Base-by-base conservation (phyloP, 2,329 filamentous ascomycete species). In the Colletotrichum shisoi region DNA sequence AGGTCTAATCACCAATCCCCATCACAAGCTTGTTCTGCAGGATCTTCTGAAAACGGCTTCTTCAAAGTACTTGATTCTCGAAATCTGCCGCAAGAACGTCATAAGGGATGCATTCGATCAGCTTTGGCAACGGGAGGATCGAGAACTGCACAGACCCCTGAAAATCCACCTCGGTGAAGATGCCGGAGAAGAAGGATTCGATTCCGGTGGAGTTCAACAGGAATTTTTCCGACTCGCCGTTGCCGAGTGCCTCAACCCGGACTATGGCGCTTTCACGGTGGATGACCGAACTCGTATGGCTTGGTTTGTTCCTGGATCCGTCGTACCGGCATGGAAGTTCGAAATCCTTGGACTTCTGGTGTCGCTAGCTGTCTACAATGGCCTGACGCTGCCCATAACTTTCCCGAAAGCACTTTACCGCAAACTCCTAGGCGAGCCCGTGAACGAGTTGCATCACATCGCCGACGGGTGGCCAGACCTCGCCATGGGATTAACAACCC, bases 161-260 rank as follows among this genome's bases (percentile, higher is more conserved):
- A 97, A 97, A 73, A 90, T 99, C 9, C 89, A 92, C 57, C 86
- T 98, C 64, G 93, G 93, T 3, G 90, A 93, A 74, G 89, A 92
- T 40, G 83, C 84, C 60, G 92, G 93, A 37, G 95, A 98, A 76
- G 89, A 96, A 75, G 95, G 95, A 0, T 87, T 96, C 40, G 95
- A 99, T 76, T 93, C 94, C 56, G 95, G 95, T 49, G 95, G 95
- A 70, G 94, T 99, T 1, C 94, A 97, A 72, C 94, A 97, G 75
- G 95, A 99, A 70, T 98, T 97, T 76, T 98, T 99, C 79, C 88
- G 93, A 17, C 79, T 97, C 34, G 88, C 92, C 19, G 89, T 97
- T 71, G 87, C 87, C 0, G 90, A 96, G 73, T 91, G 91, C 3
- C 84, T 98, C 52, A 84, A 92, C 72, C 90, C 92, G 4, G 85